Conservation (phyloP, 208 protist species). For the Strigomonas oncopelti region DNA sequence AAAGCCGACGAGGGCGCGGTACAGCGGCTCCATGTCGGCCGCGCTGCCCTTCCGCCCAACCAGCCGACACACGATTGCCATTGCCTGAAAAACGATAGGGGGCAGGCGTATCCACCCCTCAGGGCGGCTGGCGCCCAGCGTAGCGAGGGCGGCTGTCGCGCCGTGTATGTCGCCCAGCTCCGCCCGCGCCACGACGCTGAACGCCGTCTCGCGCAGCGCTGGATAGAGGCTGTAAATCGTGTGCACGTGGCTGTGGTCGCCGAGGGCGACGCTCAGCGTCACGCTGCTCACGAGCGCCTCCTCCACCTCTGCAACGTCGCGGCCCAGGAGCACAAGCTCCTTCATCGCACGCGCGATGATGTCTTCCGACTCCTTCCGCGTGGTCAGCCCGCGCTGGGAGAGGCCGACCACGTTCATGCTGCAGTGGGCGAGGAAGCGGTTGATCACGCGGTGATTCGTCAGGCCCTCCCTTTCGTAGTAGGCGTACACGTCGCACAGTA, state of each 20-base stretch:
- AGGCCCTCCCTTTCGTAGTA: constrained; percentile 26
- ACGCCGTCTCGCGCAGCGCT: constrained; percentile 56
- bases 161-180: constrained; percentile 30
- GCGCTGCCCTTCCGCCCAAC: constrained; percentile 39
- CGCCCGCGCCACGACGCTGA: constrained; percentile 60
- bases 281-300: constrained; percentile 62
- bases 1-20: constrained; percentile 61
- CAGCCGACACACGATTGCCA: constrained; percentile 42
- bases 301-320: constrained; percentile 36
- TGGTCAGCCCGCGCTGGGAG: constrained; percentile 23
- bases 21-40: constrained; percentile 48
- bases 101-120: constrained; percentile 73
- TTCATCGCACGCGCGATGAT: constrained; percentile 32
- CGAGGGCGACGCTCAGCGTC: constrained; percentile 49
- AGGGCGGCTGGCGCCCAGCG: constrained; percentile 44
- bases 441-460: constrained; percentile 30
- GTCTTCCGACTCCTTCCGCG: neutral
- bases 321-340: constrained; percentile 20
- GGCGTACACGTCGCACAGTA: constrained; percentile 24
- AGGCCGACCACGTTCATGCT: constrained; percentile 32
- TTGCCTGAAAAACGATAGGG: constrained; percentile 29
- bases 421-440: constrained; percentile 77
- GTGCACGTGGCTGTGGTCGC: constrained; percentile 28
- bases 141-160: constrained; percentile 36
- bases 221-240: constrained; percentile 32